Evolutionary conservation across 225 moss, liverwort and hornwort genomes (phyloP).

Genomic region (Physcomitrellopsis africana): DNA sequence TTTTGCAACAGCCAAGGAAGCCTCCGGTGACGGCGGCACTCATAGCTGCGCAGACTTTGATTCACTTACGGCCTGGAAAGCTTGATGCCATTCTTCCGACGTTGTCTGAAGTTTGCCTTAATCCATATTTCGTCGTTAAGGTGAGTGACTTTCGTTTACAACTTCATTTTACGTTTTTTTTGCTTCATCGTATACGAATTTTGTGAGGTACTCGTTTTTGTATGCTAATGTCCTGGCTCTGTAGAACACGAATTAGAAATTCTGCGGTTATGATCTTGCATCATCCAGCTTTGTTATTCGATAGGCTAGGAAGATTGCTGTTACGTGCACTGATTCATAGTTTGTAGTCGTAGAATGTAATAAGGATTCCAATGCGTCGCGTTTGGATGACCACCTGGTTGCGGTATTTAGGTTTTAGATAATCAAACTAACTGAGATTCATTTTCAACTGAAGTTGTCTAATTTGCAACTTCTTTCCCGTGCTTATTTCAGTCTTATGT

Average conservation of each 20-base stretch:
- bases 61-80: conserved; percentile 67
- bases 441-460: not conserved
- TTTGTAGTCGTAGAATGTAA: not conserved
- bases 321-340: not conserved
- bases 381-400: not conserved
- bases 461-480: no score
- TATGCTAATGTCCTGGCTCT: not conserved
- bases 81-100: conserved; percentile 66
- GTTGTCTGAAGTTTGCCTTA: conserved; percentile 69
- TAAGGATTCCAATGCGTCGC: not conserved
- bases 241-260: not conserved
- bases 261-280: not conserved
- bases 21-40: conserved; percentile 73
- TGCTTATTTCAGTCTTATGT: no score
- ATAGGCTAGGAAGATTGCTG: not conserved
- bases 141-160: conserved; percentile 31
- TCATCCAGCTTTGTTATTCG: not conserved
- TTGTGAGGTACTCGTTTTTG: not conserved
- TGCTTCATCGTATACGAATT: not conserved
- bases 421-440: conserved; percentile 1
- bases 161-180: not conserved
- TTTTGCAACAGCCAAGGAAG: conserved; percentile 70
- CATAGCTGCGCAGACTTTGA: conserved; percentile 61
- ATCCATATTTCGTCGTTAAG: conserved; percentile 65
- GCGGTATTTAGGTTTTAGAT: conserved; percentile 5